phyloP scores from a whole-genome alignment of 805 yeast species.

The Candida ortonii region DNA sequence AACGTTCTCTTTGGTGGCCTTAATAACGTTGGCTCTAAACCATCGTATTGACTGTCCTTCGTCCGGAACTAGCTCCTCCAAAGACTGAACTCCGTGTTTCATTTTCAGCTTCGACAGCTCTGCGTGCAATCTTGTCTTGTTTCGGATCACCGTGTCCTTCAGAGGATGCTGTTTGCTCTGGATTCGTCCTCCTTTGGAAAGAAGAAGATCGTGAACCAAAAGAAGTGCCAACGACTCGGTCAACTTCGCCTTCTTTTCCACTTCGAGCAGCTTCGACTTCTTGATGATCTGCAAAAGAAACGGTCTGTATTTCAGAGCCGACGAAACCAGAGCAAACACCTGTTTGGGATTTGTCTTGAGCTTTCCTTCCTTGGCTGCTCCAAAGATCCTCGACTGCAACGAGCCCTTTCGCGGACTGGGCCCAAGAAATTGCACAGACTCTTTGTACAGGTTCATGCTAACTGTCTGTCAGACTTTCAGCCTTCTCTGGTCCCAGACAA shows the following conservation, averaged over 20 bases:
- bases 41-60: slow-evolving; percentile 75
- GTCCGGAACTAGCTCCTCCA: slow-evolving; percentile 51
- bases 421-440: slow-evolving; percentile 41
- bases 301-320: slow-evolving; percentile 70
- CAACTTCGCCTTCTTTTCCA: slow-evolving; percentile 45
- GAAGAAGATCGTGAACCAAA: slow-evolving; percentile 75
- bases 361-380: slow-evolving; percentile 43
- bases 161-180: slow-evolving; percentile 87
- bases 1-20: slow-evolving; percentile 40
- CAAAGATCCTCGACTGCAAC: slow-evolving; percentile 50
- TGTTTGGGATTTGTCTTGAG: slow-evolving; percentile 75
- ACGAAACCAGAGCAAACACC: slow-evolving; percentile 75
- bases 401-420: slow-evolving; percentile 48
- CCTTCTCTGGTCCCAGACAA: too few species aligned
- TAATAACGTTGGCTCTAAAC: slow-evolving; percentile 72
- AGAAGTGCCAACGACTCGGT: slow-evolving; percentile 56
- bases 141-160: slow-evolving; percentile 74
- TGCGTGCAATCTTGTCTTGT: slow-evolving; percentile 78
- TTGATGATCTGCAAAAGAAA: slow-evolving; percentile 61
- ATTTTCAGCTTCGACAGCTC: slow-evolving; percentile 78
- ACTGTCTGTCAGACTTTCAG: too few species aligned
- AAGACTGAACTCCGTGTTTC: slow-evolving; percentile 59
- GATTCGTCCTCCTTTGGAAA: slow-evolving; percentile 74
- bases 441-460: slow-evolving; percentile 42
- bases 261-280: slow-evolving; percentile 61